A percentile compares a stretch with the other conserved stretches of the same genome.
Conservation (phyloP, 2,329 filamentous ascomycete genomes). For the Colletotrichum shisoi region DNA sequence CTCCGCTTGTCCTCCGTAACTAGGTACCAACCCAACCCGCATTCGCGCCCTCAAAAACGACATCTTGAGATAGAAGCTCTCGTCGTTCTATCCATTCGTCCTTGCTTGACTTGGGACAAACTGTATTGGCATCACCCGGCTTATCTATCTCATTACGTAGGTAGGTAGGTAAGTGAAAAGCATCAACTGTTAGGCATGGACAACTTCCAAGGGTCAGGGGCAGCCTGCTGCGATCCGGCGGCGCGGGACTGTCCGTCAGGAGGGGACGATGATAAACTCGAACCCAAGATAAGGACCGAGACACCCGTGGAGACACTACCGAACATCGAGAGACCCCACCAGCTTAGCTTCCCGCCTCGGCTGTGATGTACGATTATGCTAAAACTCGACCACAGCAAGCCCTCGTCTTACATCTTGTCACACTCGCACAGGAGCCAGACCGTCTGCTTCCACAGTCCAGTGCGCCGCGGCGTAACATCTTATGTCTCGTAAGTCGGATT, state of each 20-base stretch:
- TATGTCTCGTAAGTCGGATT: too few species aligned
- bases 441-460: too few species aligned
- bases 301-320: not conserved
- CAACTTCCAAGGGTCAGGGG: not conserved
- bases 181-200: not conserved
- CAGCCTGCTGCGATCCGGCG: not conserved
- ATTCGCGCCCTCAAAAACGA: not conserved
- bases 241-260: not conserved
- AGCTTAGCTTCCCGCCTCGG: not conserved
- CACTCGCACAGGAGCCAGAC: not conserved
- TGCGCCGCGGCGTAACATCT: too few species aligned
- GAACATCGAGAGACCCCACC: not conserved
- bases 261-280: not conserved
- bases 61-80: not conserved
- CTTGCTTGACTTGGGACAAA: too few species aligned
- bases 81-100: not conserved
- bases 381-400: too few species aligned
- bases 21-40: not conserved
- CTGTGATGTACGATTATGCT: not conserved
- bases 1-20: not conserved
- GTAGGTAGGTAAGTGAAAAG: not conserved
- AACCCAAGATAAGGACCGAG: slow-evolving; percentile 5
- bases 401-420: not conserved
- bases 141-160: not conserved
- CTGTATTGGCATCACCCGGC: not conserved